Percentiles rank a stretch among this genome's conserved stretches.
Evolutionary conservation across 208 protist species (phyloP).

Genomic region (Strigomonas culicis): DNA sequence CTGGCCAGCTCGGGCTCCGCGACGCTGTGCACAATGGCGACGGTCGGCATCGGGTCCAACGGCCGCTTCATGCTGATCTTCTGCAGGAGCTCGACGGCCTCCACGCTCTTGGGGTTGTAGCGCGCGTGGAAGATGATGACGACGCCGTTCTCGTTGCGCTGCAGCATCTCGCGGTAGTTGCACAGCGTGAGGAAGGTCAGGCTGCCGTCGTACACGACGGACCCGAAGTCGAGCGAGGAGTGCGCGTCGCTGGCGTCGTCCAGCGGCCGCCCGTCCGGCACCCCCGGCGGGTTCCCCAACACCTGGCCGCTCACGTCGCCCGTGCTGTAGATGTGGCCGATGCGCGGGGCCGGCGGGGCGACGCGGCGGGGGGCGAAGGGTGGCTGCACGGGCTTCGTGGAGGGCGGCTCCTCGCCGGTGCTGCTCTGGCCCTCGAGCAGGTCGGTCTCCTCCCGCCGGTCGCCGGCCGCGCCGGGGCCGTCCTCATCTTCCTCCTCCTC

Average conservation of each 20-base stretch:
- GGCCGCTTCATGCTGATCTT: conserved; percentile 45
- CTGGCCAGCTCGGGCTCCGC: conserved; percentile 77
- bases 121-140: conserved; percentile 84
- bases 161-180: conserved; percentile 46
- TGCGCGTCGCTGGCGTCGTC: conserved; percentile 21
- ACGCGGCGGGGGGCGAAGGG: conserved; percentile 5
- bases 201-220: not conserved
- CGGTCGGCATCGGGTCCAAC: conserved; percentile 57
- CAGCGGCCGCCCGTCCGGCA: conserved; percentile 20
- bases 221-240: conserved; percentile 29
- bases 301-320: conserved; percentile 6
- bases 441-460: too few species aligned
- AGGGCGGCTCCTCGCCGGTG: too few species aligned
- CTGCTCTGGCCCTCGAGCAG: too few species aligned
- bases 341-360: not conserved
- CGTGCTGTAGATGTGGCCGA: conserved; percentile 5
- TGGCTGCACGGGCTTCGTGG: not conserved
- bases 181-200: conserved; percentile 45
- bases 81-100: conserved; percentile 49
- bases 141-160: conserved; percentile 42
- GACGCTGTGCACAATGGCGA: conserved; percentile 78
- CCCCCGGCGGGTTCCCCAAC: conserved; percentile 10
- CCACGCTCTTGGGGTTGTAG: conserved; percentile 65
- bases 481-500: not conserved
- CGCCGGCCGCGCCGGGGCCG: not conserved